Evolutionary conservation across 805 yeast genomes (phyloP).

Genomic region (Tetrapisispora phaffii): DNA sequence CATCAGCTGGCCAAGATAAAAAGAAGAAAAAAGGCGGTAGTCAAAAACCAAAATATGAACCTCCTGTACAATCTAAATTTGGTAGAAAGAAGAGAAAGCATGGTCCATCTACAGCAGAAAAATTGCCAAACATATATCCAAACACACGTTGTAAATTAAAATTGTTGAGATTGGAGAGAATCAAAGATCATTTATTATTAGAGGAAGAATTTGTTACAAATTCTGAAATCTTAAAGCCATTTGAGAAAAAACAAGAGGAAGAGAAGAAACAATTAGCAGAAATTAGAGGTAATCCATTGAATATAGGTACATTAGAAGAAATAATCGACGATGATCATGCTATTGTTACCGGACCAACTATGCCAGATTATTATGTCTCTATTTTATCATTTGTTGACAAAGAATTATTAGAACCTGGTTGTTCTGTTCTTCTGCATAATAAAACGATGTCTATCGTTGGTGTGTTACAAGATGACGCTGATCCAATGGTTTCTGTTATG

Average conservation of each 20-base stretch:
- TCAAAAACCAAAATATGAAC: constrained; percentile 94
- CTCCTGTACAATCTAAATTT: constrained; percentile 91
- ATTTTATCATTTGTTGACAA: constrained; percentile 95
- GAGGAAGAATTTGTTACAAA: constrained; percentile 95
- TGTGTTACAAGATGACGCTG: constrained; percentile 95
- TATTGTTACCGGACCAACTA: constrained; percentile 89
- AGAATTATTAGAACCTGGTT: constrained; percentile 91
- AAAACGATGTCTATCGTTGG: constrained; percentile 96
- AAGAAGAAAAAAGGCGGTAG: constrained; percentile 55
- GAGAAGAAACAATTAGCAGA: constrained; percentile 93
- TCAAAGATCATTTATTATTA: constrained; percentile 86
- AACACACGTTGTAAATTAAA: constrained; percentile 89
- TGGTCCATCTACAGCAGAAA: constrained; percentile 75
- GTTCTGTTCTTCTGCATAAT: constrained; percentile 90
- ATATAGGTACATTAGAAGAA: constrained; percentile 93
- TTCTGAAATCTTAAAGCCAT: constrained; percentile 89
- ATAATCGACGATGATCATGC: constrained; percentile 98
- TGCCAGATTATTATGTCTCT: constrained; percentile 95
- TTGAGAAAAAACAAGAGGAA: constrained; percentile 92
- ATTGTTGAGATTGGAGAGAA: constrained; percentile 84
- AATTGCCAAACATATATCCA: constrained; percentile 81
- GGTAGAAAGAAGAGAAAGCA: constrained; percentile 86
- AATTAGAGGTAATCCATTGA: constrained; percentile 91
- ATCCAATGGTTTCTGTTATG: constrained; percentile 96
- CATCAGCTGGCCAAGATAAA: constrained; percentile 27